Evolutionary conservation across 1,139 yeast species (phyloP), one percentile per base, ranked within the genome.

Genomic region (Candida sanyaensis): DNA sequence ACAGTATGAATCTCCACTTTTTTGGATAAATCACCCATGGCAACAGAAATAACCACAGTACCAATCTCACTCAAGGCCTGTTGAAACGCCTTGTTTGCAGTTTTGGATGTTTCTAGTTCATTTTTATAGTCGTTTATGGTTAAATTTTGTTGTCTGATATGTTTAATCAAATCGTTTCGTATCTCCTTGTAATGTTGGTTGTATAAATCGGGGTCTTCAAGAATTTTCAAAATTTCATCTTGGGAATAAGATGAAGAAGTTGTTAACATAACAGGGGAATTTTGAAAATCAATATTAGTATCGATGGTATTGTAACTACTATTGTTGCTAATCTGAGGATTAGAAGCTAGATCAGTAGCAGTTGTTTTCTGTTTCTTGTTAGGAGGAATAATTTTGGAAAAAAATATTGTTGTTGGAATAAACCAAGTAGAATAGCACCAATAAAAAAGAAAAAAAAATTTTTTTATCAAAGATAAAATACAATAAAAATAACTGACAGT

Each of bases 21-120:
- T 59, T 87, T 88, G 30, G 89, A 80, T 56, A 88, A 73, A 60
- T 88, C 96, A 46, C 96, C 96, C 78, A 83, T 84, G 27, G 96
- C 92, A 23, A 88, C 95, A 7, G 91, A 86, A 40, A 86, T 83
- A 33, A 88, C 90, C 36, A 88, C 93, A 23, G 88, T 85, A 42
- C 93, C 93, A 32, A 88, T 86, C 59, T 88, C 96, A 49, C 83
- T 76, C 38, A 88, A 69, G 1, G 95, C 93, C 59, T 83, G 81
- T 60, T 84, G 86, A 66, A 87, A 88, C 1, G 92, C 92, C 51
- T 81, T 78, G 64, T 88, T 87, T 39, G 91, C 89, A 47, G 77
- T 73, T 57, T 78, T 82, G 23, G 83, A 77, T 33, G 81, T 76
- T 31, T 78, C 76, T 44, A 84, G 73, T 45, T 77, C 80, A 42